A percentile compares a stretch with the other conserved stretches of the same genome.
These are phyloP conservation scores for Annulohypoxylon bovei DNA, from an alignment of 495 filamentous ascomycete genomes.

Conservation along the genomic window DNA sequence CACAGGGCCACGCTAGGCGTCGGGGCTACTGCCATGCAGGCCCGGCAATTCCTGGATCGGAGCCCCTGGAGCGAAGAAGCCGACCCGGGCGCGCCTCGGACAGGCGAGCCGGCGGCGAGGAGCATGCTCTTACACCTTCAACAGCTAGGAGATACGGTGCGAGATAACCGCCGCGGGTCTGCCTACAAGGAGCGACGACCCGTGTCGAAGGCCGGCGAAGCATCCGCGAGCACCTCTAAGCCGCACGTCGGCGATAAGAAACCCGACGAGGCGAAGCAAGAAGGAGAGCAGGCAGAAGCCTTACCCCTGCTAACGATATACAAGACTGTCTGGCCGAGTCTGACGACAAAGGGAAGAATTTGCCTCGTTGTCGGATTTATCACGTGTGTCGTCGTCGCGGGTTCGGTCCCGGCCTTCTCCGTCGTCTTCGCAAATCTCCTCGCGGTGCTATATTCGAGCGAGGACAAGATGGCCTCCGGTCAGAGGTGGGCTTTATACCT, in stretches of 20 bases:
- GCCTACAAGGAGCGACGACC: constrained; percentile 7
- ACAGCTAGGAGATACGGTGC: constrained; percentile 32
- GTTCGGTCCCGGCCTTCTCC: constrained; percentile 79
- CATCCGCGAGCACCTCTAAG: background rate
- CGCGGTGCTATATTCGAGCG: constrained; percentile 68
- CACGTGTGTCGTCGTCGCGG: constrained; percentile 70
- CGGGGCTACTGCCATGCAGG: background rate
- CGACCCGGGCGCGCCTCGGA: background rate
- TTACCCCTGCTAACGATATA: constrained; percentile 70
- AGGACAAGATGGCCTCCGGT: constrained; percentile 56
- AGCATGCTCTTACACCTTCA: constrained; percentile 21
- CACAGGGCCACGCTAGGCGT: constrained; percentile 7
- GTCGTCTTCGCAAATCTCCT: constrained; percentile 81
- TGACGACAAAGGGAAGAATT: constrained; percentile 61
- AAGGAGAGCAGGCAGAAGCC: constrained; percentile 29
- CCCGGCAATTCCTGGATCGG: background rate
- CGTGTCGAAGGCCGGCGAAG: background rate
- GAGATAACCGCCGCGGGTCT: constrained; percentile 18
- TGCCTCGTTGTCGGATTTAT: constrained; percentile 70
- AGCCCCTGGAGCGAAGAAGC: background rate
- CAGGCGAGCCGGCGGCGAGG: background rate
- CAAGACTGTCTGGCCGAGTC: constrained; percentile 74
- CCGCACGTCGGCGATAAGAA: background rate
- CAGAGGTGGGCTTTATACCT: constrained; percentile 75
- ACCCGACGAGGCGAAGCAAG: constrained; percentile 13